Percentiles rank a stretch among this genome's conserved stretches.
phyloP scores from a whole-genome alignment of 2,329 filamentous ascomycete species.

The Fusarium sp. region DNA sequence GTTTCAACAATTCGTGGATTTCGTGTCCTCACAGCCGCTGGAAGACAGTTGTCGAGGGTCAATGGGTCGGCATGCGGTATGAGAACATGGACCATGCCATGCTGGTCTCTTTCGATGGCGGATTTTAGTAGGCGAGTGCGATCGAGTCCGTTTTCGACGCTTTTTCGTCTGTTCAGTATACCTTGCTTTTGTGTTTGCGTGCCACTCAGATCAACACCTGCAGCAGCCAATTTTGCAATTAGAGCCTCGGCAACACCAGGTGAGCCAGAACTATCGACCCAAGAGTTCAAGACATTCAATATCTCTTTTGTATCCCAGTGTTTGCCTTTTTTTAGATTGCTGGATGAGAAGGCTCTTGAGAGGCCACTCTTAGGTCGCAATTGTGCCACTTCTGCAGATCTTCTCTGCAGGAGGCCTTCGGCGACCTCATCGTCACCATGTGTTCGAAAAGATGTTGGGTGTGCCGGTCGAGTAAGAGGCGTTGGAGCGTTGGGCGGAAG shows the following conservation, averaged over 20 bases:
- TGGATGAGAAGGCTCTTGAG: conserved; percentile 55
- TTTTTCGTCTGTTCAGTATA: conserved; percentile 62
- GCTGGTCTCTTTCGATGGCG: conserved; percentile 63
- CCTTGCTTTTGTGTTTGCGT: conserved; percentile 61
- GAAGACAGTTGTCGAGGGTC: conserved; percentile 63
- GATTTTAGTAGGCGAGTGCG: conserved; percentile 64
- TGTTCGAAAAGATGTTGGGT: conserved; percentile 59
- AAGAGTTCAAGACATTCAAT: conserved; percentile 63
- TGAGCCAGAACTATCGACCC: conserved; percentile 62
- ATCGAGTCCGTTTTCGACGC: conserved; percentile 61
- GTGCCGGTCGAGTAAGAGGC: conserved; percentile 57
- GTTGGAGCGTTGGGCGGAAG: conserved; percentile 55
- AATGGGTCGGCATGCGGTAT: conserved; percentile 65
- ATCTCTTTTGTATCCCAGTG: conserved; percentile 66
- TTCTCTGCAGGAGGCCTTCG: conserved; percentile 66
- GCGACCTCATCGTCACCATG: conserved; percentile 64
- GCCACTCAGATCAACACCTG: conserved; percentile 65
- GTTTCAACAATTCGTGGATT: conserved; percentile 60
- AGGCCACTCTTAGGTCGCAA: conserved; percentile 56
- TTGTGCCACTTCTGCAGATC: conserved; percentile 53
- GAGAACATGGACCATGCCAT: conserved; percentile 66
- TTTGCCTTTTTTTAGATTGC: conserved; percentile 60
- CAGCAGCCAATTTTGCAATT: conserved; percentile 61
- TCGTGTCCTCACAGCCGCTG: conserved; percentile 60
- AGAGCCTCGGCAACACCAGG: conserved; percentile 69